Conservation (phyloP, 2,329 filamentous ascomycete genomes). For the Chalaropsis ovoidea region DNA sequence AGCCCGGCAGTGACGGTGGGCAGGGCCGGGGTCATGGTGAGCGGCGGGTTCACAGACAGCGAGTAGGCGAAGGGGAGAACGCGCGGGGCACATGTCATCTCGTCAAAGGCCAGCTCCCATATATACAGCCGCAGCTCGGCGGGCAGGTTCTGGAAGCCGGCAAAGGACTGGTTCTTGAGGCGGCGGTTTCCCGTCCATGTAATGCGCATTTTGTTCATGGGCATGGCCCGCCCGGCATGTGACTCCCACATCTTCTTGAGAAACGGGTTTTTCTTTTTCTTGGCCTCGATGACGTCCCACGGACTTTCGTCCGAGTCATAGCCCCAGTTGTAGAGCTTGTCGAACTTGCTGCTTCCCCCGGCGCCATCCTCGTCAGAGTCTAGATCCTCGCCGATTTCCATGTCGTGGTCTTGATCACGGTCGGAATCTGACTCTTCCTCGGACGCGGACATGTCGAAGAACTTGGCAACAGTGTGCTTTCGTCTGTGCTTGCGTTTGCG, state of each 20-base stretch:
- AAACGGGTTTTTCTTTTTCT: neutral
- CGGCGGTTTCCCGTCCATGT: constrained; percentile 17
- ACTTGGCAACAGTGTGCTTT: neutral
- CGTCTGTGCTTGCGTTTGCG: neutral
- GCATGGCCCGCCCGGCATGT: neutral
- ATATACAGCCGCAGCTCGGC: constrained; percentile 15
- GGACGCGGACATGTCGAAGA: constrained; percentile 18
- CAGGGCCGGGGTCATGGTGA: neutral
- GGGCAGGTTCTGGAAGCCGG: constrained; percentile 15
- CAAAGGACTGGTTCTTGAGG: constrained; percentile 3
- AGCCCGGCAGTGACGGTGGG: neutral
- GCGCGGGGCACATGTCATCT: constrained; percentile 4
- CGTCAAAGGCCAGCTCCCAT: constrained; percentile 22
- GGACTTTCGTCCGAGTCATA: neutral
- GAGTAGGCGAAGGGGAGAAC: neutral
- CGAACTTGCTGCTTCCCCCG: neutral
- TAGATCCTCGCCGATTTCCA: neutral
- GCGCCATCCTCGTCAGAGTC: neutral
- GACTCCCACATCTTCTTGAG: neutral
- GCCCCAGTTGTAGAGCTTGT: constrained; percentile 7
- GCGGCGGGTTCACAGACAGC: neutral
- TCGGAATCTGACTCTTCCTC: constrained; percentile 7
- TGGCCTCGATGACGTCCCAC: neutral
- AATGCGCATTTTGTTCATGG: neutral
- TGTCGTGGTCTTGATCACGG: neutral